Evolutionary conservation across 1,284 basidiomycete species (phyloP), one percentile per base, ranked within the genome.

Genomic region (Rhodotorula sp.): DNA sequence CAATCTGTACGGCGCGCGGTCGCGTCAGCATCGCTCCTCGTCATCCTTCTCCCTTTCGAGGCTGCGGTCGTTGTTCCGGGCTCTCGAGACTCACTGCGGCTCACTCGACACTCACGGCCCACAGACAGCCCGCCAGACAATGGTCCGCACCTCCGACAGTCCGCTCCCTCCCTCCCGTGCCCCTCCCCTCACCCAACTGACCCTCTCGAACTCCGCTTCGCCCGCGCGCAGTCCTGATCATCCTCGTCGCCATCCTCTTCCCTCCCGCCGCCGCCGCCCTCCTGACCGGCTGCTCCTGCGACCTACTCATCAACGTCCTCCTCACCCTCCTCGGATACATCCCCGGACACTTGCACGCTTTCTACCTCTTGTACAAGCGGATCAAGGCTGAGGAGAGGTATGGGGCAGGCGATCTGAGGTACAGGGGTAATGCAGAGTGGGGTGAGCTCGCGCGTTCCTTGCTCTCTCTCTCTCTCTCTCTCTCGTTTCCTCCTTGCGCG

Each of bases 231-330:
- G 60, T 61, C 51, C 49, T 61, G 36, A 36, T 61, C 51, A 39
- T 61, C 51, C 60, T 61, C 60, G 60, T 61, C 51, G 60, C 60
- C 20, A 53, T 61, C 51, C 29, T 61, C 20, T 61, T 61, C 60
- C 60, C 60, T 27, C 60, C 60, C 19, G 60, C 60, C 11, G 60
- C 60, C 6, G 60, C 60, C 10, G 60, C 36, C 36, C 53, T 61
- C 29, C 51, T 61, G 17, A 51, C 49, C 49, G 51, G 51, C 36
- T 61, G 60, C 34, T 53, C 60, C 13, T 44, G 36, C 60, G 60
- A 61, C 51, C 49, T 61, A 36, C 44, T 52, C n/a, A 61, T 61
- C 60, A 53, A 32, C 51, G 6, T 61, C 36, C 32, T 36, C 51
- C 51, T 61, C n/a, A 61, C 60, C 36, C 20, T 61, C 20, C 36